phyloP scores from a whole-genome alignment of 345 rosid genomes.

The Adansonia digitata region DNA sequence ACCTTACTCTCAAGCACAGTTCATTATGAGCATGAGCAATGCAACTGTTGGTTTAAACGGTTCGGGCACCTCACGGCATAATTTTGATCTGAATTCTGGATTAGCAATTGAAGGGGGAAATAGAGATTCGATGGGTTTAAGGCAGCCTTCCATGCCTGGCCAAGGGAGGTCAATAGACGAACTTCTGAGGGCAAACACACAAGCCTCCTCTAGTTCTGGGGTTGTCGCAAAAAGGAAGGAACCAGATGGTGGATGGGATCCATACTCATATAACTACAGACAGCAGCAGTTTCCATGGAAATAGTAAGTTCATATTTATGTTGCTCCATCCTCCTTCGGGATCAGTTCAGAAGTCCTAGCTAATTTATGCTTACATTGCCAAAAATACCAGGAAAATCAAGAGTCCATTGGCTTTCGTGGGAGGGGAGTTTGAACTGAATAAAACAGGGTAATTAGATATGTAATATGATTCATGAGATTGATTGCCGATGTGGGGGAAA shows the following conservation, averaged over 20 bases:
- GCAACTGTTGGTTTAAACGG: constrained; percentile 46
- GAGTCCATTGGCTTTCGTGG: constrained; percentile 32
- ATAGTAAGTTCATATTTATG: constrained; percentile 21
- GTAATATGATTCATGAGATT: constrained; percentile 44
- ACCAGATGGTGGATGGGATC: constrained; percentile 77
- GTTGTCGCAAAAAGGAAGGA: constrained; percentile 73
- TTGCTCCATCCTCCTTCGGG: constrained; percentile 11
- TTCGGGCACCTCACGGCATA: constrained; percentile 46
- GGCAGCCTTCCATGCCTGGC: constrained; percentile 55
- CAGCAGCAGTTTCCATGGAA: constrained; percentile 78
- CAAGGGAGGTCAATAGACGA: constrained; percentile 55
- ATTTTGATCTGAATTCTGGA: constrained; percentile 63
- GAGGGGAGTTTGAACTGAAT: constrained; percentile 37
- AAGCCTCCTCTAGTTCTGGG: constrained; percentile 54
- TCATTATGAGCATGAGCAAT: constrained; percentile 58
- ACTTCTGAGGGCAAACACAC: constrained; percentile 44
- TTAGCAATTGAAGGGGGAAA: constrained; percentile 55
- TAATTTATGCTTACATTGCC: constrained; percentile 24
- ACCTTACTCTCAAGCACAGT: constrained; percentile 48
- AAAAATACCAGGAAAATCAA: constrained; percentile 16
- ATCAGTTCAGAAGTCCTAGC: constrained; percentile 18
- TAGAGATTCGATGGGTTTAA: constrained; percentile 44
- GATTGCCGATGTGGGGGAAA: constrained; percentile 29
- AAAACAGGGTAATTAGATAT: constrained; percentile 31
- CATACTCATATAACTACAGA: constrained; percentile 31